Base-by-base conservation (phyloP, 1,284 basidiomycete genomes). In the Porogramme epimiltina region DNA sequence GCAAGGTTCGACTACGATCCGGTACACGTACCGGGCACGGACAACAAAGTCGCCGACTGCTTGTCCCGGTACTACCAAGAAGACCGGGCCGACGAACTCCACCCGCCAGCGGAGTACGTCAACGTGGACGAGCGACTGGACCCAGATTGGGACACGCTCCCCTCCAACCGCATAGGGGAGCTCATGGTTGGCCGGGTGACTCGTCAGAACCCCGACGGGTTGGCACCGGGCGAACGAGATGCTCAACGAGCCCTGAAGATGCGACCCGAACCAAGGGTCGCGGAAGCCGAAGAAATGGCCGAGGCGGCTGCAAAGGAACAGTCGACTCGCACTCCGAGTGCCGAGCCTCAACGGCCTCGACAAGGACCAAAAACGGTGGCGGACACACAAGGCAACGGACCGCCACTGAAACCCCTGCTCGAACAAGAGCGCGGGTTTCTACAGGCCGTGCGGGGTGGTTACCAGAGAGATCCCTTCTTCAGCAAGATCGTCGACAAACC, bases 31-130 rank as follows among this genome's bases (percentile, higher is more conserved):
- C 58, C 66, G 24, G 73, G 72, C 0, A 45, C 54, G 4, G 42
- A 54, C 2, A 75, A 75, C 48, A 64, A 61, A 36, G 65, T 74
- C 0, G 69, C 70, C 0, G 70, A 75, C 49, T 55, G 53, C 6
- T 42, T 73, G 1, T 75, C 65, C 0, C 49, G 69, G 0, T 73
- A 73, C 50, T 74, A 66, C 42, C 58, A 67, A 26, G 63, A 46
- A 19, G 68, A 73, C 33, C 22, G 41, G 0, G 26, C 49, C 0
- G 54, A 55, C 6, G 66, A 72, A 8, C 18, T 41, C 0, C 61
- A 66, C 33, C 47, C 58, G 20, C 28, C 19, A 2, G 44, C 65
- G 0, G 58, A 70, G 0, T 71, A 67, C 47, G 68, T 72, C 2
- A 62, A 62, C 28, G 58, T 62, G 0, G 66, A 72, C 47, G 31